phyloP scores from a whole-genome alignment of 2,329 filamentous ascomycete genomes.

The Fusarium nisikadoi region DNA sequence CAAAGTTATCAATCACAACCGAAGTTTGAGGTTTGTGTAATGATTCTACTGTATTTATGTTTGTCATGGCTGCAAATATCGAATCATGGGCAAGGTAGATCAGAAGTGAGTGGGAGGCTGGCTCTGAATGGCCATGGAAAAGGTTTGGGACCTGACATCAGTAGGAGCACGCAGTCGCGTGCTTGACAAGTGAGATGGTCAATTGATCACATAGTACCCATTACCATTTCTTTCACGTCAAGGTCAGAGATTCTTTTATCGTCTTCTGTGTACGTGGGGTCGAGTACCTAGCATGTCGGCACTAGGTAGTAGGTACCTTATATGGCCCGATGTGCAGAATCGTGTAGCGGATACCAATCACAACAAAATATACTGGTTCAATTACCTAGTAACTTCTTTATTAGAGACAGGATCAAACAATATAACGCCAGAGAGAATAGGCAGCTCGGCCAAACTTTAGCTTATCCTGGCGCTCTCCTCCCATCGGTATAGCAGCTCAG shows the following conservation, averaged over 20 bases:
- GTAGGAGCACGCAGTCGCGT: slow-evolving; percentile 23
- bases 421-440: neutral
- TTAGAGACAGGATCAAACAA: neutral
- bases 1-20: slow-evolving; percentile 1
- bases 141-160: slow-evolving; percentile 10
- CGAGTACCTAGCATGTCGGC: no score
- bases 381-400: neutral
- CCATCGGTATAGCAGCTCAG: neutral
- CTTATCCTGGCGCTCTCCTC: neutral
- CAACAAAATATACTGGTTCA: neutral
- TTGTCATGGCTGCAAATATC: slow-evolving; percentile 1
- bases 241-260: neutral
- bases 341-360: neutral
- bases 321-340: neutral
- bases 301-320: neutral
- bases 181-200: slow-evolving; percentile 7
- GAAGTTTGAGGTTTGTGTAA: slow-evolving; percentile 4
- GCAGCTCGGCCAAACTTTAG: neutral
- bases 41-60: neutral
- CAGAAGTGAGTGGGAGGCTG: neutral
- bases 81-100: neutral
- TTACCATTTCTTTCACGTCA: slow-evolving; percentile 8
- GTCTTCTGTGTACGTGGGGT: neutral
- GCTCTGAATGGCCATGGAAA: neutral
- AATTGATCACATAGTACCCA: neutral